Base-by-base conservation (phyloP, 1,284 basidiomycete species). In the Tranzscheliella williamsii region DNA sequence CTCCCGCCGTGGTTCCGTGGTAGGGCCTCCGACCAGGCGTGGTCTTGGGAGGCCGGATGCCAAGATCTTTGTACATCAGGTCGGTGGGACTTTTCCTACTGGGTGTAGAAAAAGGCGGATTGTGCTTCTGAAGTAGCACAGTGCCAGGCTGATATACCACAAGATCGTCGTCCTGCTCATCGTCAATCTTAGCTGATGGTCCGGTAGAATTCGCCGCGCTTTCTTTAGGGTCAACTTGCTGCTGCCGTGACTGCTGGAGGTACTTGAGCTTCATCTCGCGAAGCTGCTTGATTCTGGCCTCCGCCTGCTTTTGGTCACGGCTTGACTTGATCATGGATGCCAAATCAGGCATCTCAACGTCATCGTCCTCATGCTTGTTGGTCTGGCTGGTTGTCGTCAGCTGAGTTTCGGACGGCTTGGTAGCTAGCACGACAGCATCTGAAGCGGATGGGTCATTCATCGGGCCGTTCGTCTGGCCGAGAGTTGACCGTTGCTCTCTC, bases 21-120 rank as follows among this genome's bases (percentile, higher is more conserved):
- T 62, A 62, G 9, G 38, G 18, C 22, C 48, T 62, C 32, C 38
- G 40, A 17, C 30, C 21, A 15, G 43, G 33, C 22, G 52, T 37
- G 2, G 52, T 48, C 30, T 47, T 45, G 29, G 35, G 38, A 9
- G 57, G 38, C 12, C 24, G 37, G 23, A 62, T 49, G 37, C 52
- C 58, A 15, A 62, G 36, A 12, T 62, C 52, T 23, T 52, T 46
- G 18, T 62, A 55, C 16, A 62, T 24, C 40, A 43, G 34, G 21
- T 62, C 58, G 17, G 58, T 47, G 18, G 52, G 58, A 16, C 58
- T 51, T 30, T 52, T 51, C 31, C 26, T 50, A 21, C 52, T 44
- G 4, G 58, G 52, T 3, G 58, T 62, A 12, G 34, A 30, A 8
- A 44, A 41, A 5, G 52, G 30, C 21, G 9, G 35, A 18, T 51